phyloP scores from a whole-genome alignment of 2,329 filamentous ascomycete species.

The Penicillium paneum region DNA sequence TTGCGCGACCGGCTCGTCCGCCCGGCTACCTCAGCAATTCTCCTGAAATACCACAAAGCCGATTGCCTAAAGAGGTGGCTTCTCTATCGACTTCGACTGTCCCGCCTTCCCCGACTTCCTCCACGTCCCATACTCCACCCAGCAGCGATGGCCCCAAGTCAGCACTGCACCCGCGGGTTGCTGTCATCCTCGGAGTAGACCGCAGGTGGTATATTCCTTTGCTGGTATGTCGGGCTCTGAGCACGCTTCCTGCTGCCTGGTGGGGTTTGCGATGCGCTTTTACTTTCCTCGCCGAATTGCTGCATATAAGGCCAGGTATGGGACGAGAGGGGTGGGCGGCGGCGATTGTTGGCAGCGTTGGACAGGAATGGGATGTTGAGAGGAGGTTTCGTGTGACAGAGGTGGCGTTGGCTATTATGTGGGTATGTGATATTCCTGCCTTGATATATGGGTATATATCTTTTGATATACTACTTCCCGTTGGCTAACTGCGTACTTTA shows the following conservation, averaged over 20 bases:
- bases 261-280: slow-evolving; percentile 69
- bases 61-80: slow-evolving; percentile 31
- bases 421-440: slow-evolving; percentile 52
- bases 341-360: slow-evolving; percentile 37
- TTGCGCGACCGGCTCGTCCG: slow-evolving; percentile 13
- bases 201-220: slow-evolving; percentile 70
- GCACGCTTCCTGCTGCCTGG: slow-evolving; percentile 66
- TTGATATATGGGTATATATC: slow-evolving; percentile 18
- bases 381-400: slow-evolving; percentile 60
- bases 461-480: slow-evolving; percentile 8
- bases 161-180: slow-evolving; percentile 69
- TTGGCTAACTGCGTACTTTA: not conserved
- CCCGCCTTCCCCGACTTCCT: slow-evolving; percentile 31
- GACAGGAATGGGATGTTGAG: slow-evolving; percentile 45
- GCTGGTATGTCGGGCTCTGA: slow-evolving; percentile 68
- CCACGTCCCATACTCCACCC: slow-evolving; percentile 28
- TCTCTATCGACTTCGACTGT: slow-evolving; percentile 26
- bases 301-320: slow-evolving; percentile 48
- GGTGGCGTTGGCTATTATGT: slow-evolving; percentile 68
- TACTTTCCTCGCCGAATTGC: slow-evolving; percentile 64
- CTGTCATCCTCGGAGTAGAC: slow-evolving; percentile 72
- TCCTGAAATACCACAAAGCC: slow-evolving; percentile 11
- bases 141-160: slow-evolving; percentile 33
- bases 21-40: slow-evolving; percentile 15
- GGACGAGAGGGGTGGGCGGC: slow-evolving; percentile 42